phyloP scores from a whole-genome alignment of 2,329 filamentous ascomycete genomes.

The Xylaria arbuscula region DNA sequence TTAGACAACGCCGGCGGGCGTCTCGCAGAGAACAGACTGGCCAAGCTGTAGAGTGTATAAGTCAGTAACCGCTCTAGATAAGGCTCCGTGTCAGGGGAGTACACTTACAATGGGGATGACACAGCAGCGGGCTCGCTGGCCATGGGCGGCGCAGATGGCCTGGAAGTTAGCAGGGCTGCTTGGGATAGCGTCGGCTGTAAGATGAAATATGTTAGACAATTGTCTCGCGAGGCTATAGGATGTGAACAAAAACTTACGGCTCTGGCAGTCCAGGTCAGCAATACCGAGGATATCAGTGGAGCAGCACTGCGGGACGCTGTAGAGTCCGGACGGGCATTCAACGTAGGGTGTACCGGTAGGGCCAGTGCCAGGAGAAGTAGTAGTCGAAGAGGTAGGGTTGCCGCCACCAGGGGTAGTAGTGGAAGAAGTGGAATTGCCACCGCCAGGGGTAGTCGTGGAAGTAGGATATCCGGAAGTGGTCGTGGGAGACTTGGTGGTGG shows the following conservation, averaged over 20 bases:
- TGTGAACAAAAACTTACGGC: slow-evolving; percentile 47
- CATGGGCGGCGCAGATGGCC: slow-evolving; percentile 54
- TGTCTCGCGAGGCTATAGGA: too few species aligned
- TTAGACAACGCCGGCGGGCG: not conserved
- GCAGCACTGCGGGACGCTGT: slow-evolving; percentile 65
- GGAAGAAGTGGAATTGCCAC: not conserved
- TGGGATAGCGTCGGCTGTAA: slow-evolving; percentile 52
- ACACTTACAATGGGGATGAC: slow-evolving; percentile 56
- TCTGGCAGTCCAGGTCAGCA: slow-evolving; percentile 59
- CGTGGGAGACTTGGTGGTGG: not conserved
- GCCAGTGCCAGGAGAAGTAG: not conserved
- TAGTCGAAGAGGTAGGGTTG: slow-evolving; percentile 4
- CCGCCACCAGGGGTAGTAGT: slow-evolving; percentile 11
- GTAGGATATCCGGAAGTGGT: not conserved
- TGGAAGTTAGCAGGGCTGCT: slow-evolving; percentile 56
- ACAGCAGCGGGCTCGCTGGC: slow-evolving; percentile 64
- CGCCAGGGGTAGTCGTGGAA: not conserved
- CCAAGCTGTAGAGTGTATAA: slow-evolving; percentile 1
- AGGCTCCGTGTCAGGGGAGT: not conserved
- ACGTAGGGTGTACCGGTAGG: slow-evolving; percentile 44
- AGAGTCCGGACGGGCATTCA: slow-evolving; percentile 56
- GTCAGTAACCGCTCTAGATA: not conserved
- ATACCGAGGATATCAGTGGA: slow-evolving; percentile 66
- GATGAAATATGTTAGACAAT: not conserved
- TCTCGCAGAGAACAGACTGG: slow-evolving; percentile 19